Base-by-base conservation (phyloP, 2,329 filamentous ascomycete species). In the Pseudocercospora fijiensis region DNA sequence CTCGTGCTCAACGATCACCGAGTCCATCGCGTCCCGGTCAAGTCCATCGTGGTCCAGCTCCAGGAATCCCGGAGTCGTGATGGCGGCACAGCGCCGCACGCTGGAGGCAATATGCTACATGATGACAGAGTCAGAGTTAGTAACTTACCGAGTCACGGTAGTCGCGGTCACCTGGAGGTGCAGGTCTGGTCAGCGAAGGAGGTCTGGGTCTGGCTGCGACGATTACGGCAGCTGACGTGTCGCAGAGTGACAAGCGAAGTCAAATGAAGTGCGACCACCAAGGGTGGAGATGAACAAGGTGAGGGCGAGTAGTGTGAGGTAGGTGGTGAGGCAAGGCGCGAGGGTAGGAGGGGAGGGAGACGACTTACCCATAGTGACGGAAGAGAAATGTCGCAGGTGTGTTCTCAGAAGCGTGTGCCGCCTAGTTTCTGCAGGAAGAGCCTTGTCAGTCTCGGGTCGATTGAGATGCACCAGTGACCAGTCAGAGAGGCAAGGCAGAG, bases 111-210 rank as follows among this genome's bases (percentile, higher is more conserved):
- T 30, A 24, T 24, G 52, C 55, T 53, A 47, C n/a, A 51, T 43
- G 27, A 56, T 47, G 37, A 28, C 28, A 30, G 57, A 24, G 10
- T 22, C 20, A 58, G 16, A 22, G 55, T 61, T 30, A 61, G 47
- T 28, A 58, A 68, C 66, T 37, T 68, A 68, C 66, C 61, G 62
- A 64, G 57, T 68, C 62, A 51, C 64, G 66, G 33, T 47, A 58
- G 26, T 65, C 62, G 47, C 62, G 62, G 62, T 64, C 62, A 53
- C 62, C 62, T 64, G 20, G 51, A 45, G 45, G 58, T 64, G 57
- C 56, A 58, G 41, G 49, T 53, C 26, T 53, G 49, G 45, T 27
- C 41, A 51, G 53, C 58, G 43, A n/a, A 28, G 10, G n/a, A 16
- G 3, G 16, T 43, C 47, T 18, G 11, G 18, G 49, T 43, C 30